Base-by-base conservation (phyloP, 2,329 filamentous ascomycete genomes). In the Ceratocystis variospora region DNA sequence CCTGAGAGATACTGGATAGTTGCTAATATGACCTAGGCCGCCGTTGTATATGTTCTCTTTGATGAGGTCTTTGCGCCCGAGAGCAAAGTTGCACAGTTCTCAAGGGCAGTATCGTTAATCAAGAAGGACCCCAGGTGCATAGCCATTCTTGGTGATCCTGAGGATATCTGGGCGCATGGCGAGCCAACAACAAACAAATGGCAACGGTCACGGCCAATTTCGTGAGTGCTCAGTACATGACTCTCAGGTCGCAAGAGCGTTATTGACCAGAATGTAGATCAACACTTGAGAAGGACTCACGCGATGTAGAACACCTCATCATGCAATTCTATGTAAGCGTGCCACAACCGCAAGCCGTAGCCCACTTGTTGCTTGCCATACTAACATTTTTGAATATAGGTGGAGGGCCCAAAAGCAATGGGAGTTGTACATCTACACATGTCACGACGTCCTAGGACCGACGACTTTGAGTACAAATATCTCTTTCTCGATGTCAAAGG, bases 1-100 rank as follows among this genome's bases (percentile, higher is more conserved):
- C 10, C 15, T 3, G 10, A 7, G 37, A 28, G 25, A 59, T 22
- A 6, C 10, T 41, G 19, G n/a, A 19, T 25, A 46, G 15, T 61
- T 50, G 59, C 71, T 46, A 68, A 55, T 59, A 37, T 44, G 10
- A 12, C 19, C 22, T 70, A 91, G 88, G 85, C 85, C 68, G 86
- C 85, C n/a, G 87, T 96, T 8, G 81, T 81, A 65, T 90, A 89
- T 71, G 80, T 94, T 62, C 79, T 96, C 25, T 96, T 88, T 76
- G 82, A 83, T 3, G 90, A 96, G 69, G 88, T 96, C 57, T 90
- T 96, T 75, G 88, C 88, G 3, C 82, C 88, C 22, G 87, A 92
- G 73, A 94, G 89, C 78, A 92, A 90, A 76, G 93, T 88, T 17
- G 83, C 86, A 66, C 86, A 94, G 73, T 96, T 96, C 80, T 96